Conservation (phyloP, 805 yeast species). For the Blastobotrys muscicola region DNA sequence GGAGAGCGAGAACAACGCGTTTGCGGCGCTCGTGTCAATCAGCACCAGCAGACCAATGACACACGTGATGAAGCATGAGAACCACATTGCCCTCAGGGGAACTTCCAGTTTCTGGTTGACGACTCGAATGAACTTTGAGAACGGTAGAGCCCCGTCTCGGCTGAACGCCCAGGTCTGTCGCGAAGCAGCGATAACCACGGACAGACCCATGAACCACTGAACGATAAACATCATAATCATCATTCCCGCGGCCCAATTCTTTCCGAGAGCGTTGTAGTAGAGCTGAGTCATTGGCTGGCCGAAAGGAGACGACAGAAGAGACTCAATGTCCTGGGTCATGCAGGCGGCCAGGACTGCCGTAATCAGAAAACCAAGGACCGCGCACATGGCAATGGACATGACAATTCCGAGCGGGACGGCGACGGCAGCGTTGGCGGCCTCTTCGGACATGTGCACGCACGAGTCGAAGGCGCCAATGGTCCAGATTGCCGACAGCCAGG, state of each 20-base stretch:
- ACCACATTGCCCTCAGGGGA: constrained; percentile 55
- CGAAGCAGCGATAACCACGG: constrained; percentile 52
- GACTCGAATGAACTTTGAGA: constrained; percentile 45
- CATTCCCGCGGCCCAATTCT: constrained; percentile 54
- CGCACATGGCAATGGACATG: constrained; percentile 48
- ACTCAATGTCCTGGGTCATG: constrained; percentile 35
- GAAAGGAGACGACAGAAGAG: constrained; percentile 36
- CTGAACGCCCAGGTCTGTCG: constrained; percentile 71
- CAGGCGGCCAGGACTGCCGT: constrained; percentile 47
- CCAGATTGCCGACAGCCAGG: constrained; percentile 66
- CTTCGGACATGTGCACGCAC: constrained; percentile 65
- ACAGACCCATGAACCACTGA: constrained; percentile 58
- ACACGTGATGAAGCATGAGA: constrained; percentile 41
- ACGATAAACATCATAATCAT: constrained; percentile 50
- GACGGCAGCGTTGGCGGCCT: constrained; percentile 50
- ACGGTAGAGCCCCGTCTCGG: constrained; percentile 67
- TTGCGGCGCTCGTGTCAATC: constrained; percentile 51
- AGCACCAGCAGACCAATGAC: constrained; percentile 49
- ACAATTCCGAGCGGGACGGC: constrained; percentile 61
- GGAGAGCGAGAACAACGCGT: constrained; percentile 55
- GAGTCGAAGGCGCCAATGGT: constrained; percentile 68
- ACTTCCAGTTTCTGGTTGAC: constrained; percentile 48
- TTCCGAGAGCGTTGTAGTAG: constrained; percentile 52
- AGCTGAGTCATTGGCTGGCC: constrained; percentile 64
- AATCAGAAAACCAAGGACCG: constrained; percentile 49